Conservation (phyloP, 2,329 filamentous ascomycete species). For the Fusarium nodosum region DNA sequence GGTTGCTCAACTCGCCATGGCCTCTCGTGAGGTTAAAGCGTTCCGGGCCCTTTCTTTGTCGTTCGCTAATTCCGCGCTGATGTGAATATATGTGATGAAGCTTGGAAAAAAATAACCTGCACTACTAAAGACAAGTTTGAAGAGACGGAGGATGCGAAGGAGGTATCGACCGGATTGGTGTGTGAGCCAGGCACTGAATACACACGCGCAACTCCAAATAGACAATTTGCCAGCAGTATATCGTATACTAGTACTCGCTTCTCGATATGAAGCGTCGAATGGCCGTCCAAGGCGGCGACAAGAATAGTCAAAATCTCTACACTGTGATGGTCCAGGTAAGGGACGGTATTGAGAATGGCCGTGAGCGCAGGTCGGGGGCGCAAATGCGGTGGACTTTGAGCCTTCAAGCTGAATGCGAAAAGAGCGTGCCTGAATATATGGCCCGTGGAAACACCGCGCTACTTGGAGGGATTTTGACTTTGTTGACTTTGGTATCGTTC, state of each 20-base stretch:
- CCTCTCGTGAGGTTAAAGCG: constrained; percentile 43
- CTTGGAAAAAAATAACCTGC: constrained; percentile 7
- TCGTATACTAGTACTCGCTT: constrained; percentile 20
- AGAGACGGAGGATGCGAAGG: constrained; percentile 10
- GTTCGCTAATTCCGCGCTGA: constrained; percentile 31
- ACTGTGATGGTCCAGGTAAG: constrained; percentile 6
- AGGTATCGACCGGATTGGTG: constrained; percentile 10
- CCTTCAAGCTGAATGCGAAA: constrained; percentile 26
- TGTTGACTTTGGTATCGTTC: constrained; percentile 25
- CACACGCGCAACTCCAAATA: constrained; percentile 11
- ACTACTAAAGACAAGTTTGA: constrained; percentile 7
- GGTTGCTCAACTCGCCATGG: constrained; percentile 55
- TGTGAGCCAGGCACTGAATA: constrained; percentile 9
- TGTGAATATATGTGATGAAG: constrained; percentile 10
- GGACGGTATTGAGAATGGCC: constrained; percentile 17
- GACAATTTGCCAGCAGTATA: constrained; percentile 15
- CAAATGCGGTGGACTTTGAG: constrained; percentile 34
- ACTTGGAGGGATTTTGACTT: constrained; percentile 28
- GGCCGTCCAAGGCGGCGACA: constrained; percentile 12
- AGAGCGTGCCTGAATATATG: constrained; percentile 20
- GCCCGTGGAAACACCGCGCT: constrained; percentile 21
- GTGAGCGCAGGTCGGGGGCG: constrained; percentile 30
- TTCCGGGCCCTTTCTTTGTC: constrained; percentile 31
- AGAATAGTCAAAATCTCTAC: constrained; percentile 5
- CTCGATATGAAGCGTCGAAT: constrained; percentile 15